phyloP scores from a whole-genome alignment of 331 rosid species.

The Saraca asoca region DNA sequence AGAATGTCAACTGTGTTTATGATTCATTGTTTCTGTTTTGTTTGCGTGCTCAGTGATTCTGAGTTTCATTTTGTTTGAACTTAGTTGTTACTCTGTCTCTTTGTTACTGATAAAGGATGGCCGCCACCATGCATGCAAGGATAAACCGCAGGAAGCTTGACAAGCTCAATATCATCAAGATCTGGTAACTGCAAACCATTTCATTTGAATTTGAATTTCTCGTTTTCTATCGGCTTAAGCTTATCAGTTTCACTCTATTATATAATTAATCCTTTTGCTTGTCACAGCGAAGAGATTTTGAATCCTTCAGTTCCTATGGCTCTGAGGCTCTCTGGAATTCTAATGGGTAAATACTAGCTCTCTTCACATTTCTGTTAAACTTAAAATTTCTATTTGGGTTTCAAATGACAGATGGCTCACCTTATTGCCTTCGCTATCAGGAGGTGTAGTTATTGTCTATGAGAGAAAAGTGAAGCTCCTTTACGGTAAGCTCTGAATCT shows the following conservation, averaged over 20 bases:
- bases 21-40: neutral
- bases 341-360: conserved; percentile 66
- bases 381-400: conserved; percentile 8
- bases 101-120: conserved; percentile 47
- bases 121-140: conserved; percentile 69
- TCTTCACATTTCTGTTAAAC: neutral
- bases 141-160: conserved; percentile 67
- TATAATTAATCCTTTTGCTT: conserved; percentile 7
- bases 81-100: neutral
- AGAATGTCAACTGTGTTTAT: neutral
- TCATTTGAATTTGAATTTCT: neutral
- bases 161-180: conserved; percentile 66
- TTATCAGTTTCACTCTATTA: neutral
- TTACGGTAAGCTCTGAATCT: conserved; percentile 44
- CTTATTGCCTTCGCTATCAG: conserved; percentile 43
- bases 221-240: neutral
- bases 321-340: conserved; percentile 89
- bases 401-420: conserved; percentile 17
- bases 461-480: conserved; percentile 86
- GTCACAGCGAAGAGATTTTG: conserved; percentile 80
- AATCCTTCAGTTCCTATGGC: conserved; percentile 92
- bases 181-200: conserved; percentile 50
- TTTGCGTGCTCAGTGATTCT: neutral
- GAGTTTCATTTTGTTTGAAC: neutral
- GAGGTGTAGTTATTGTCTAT: conserved; percentile 87